These are phyloP conservation scores for Dalbergia oliveri DNA, from an alignment of 306 rosid species.

Conservation along the genomic window DNA sequence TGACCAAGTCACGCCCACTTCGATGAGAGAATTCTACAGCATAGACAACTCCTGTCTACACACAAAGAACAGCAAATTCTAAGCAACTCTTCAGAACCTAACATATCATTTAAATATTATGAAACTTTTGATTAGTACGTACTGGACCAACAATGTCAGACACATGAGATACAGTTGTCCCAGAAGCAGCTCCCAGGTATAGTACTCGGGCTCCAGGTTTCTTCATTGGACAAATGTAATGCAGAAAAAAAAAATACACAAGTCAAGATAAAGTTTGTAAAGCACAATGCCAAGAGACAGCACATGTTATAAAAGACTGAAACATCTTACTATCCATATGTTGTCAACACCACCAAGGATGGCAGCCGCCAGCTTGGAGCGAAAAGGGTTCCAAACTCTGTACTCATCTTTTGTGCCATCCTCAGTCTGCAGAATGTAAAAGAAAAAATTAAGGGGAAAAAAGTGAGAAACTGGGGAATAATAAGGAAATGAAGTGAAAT, in stretches of 20 bases:
- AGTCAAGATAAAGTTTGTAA: neutral
- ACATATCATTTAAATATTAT: neutral
- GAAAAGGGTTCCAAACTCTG: slow-evolving; percentile 92
- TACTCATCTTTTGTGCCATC: slow-evolving; percentile 85
- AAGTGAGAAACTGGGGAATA: neutral
- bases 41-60: slow-evolving; percentile 85
- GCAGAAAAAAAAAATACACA: neutral
- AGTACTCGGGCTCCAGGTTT: slow-evolving; percentile 87
- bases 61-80: neutral
- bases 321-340: slow-evolving; percentile 73
- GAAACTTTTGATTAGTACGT: slow-evolving; percentile 32
- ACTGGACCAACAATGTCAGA: slow-evolving; percentile 96
- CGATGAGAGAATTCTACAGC: slow-evolving; percentile 96
- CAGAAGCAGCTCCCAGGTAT: slow-evolving; percentile 97
- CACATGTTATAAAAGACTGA: neutral
- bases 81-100: neutral
- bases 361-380: slow-evolving; percentile 94
- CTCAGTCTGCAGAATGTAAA: slow-evolving; percentile 63
- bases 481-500: too few species aligned
- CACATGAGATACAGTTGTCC: slow-evolving; percentile 96
- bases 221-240: slow-evolving; percentile 41
- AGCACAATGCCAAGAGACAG: neutral
- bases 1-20: slow-evolving; percentile 95
- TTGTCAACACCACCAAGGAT: slow-evolving; percentile 93
- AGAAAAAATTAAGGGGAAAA: neutral